Percentiles rank a stretch among this genome's conserved stretches.
These are phyloP conservation scores for Trebouxia sp. DNA, from an alignment of 139 green algal species.

Conservation along the genomic window DNA sequence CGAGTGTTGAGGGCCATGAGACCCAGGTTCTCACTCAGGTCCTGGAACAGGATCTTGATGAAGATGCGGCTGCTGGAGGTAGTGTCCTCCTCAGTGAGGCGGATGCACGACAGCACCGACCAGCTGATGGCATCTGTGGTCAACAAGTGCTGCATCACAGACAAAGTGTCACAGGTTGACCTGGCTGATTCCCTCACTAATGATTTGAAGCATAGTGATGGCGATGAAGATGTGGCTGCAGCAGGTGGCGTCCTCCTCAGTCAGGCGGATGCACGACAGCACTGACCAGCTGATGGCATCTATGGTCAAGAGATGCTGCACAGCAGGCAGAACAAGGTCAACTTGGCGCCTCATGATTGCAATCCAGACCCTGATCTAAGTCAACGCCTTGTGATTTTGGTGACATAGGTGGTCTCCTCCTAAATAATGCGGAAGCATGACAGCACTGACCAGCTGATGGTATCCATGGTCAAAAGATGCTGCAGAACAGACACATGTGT, in stretches of 20 bases:
- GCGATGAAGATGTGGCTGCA: constrained; percentile 98
- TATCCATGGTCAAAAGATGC: constrained; percentile 87
- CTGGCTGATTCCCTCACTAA: constrained; percentile 91
- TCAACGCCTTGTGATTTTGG: no score
- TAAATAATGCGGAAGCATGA: no score
- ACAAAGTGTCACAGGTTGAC: constrained; percentile 40
- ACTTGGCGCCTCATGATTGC: no score
- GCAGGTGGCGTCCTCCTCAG: constrained; percentile 97
- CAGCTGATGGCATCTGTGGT: constrained; percentile 88
- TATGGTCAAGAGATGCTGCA: constrained; percentile 78
- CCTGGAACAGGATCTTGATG: constrained; percentile 99
- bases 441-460: constrained; percentile 86
- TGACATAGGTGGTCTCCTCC: no score
- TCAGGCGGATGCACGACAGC: constrained; percentile 83
- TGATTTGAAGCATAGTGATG: constrained; percentile 96
- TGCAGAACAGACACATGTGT: background rate
- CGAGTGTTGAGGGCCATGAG: constrained; percentile 84
- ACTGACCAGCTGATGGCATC: constrained; percentile 89
- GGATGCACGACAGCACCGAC: constrained; percentile 80
- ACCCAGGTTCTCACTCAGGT: constrained; percentile 91
- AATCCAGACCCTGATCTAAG: no score
- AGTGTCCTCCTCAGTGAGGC: constrained; percentile 97
- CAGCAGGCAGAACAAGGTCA: no score
- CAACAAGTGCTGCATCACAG: constrained; percentile 74
- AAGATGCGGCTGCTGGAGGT: constrained; percentile 97